Conservation (phyloP, 2,329 filamentous ascomycete genomes). For the Colletotrichum chlorophyti region DNA sequence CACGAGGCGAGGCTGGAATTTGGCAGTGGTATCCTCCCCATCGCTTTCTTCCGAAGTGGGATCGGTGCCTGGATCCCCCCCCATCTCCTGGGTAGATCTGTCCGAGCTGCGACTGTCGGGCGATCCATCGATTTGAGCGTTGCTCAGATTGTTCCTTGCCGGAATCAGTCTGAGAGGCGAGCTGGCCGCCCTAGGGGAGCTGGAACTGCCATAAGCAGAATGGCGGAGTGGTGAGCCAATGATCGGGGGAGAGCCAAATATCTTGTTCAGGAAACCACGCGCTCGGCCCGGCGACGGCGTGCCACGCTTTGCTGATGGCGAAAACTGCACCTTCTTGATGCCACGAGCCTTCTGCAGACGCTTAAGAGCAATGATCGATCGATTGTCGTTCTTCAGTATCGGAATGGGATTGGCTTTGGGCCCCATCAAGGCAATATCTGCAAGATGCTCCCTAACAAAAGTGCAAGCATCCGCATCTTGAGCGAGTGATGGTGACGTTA, state of each 20-base stretch:
- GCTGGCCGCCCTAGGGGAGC: too few relatives aligned
- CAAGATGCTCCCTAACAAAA: constrained; percentile 14
- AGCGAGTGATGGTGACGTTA: constrained; percentile 6
- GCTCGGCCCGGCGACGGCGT: background rate
- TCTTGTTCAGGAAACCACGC: constrained; percentile 1
- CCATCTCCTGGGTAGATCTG: too few relatives aligned
- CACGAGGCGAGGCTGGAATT: constrained; percentile 2
- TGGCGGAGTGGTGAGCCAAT: background rate
- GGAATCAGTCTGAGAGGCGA: too few relatives aligned
- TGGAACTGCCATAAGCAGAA: background rate
- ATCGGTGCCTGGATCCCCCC: background rate
- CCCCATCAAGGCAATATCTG: constrained; percentile 23
- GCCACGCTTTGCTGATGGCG: background rate
- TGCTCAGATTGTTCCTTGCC: too few relatives aligned
- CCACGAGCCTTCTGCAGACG: constrained; percentile 18
- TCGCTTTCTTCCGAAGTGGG: constrained; percentile 5
- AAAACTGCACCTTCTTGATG: constrained; percentile 25
- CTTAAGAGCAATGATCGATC: constrained; percentile 17
- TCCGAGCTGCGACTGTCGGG: background rate
- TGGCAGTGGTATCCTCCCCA: background rate
- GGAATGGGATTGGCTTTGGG: background rate
- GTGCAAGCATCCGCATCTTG: constrained; percentile 12
- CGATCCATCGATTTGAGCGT: constrained; percentile 6
- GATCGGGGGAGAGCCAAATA: background rate
- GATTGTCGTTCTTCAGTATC: constrained; percentile 2